Base-by-base conservation (phyloP, 225 moss, liverwort and hornwort genomes). In the Takakia lepidozioides region DNA sequence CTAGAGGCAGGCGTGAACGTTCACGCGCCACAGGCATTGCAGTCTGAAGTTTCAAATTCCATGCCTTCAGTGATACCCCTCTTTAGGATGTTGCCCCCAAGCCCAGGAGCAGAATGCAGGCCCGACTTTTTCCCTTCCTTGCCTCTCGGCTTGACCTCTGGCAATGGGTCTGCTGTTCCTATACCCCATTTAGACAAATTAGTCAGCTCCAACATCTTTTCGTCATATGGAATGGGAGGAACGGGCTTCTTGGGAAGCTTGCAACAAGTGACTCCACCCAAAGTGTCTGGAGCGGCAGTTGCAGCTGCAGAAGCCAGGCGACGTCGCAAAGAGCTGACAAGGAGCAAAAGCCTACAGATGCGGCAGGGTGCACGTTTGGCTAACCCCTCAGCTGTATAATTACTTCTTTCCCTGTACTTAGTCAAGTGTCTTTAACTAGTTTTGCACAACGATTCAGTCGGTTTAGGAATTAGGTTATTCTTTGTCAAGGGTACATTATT, bases 261-360 rank as follows among this genome's bases (percentile, higher is more conserved):
- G 1, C 6, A 32, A 8, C 74, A 70, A 13, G 58, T 73, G 15
- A 15, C 56, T 44, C 73, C 66, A 7, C 13, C 2, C 16, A 52
- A 44, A 29, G 63, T 73, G 19, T 51, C 74, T 13, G 74, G 70
- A 25, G 65, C 79, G 2, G 74, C 74, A 20, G 79, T 66, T 15
- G 26, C 69, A 46, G 79, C 79, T 21, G 74, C 79, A 25, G 74
- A 79, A 46, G 79, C 79, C 2, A 46, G 79, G 50, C 62, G 74
- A 10, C 69, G 79, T 44, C 79, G 79, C 25, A 62, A 60, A 30
- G 79, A 74, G 56, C 54, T 79, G 14, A 79, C 74, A 40, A 66
- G 79, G 27, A 79, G 73, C 1, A 79, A 70, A 60, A 79, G 79
- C 38, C 18, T 79, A 11, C 79, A 79, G 56, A 79, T 37, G 28